Conservation (phyloP, 2,329 filamentous ascomycete genomes). For the Fonsecaea pedrosoi region DNA sequence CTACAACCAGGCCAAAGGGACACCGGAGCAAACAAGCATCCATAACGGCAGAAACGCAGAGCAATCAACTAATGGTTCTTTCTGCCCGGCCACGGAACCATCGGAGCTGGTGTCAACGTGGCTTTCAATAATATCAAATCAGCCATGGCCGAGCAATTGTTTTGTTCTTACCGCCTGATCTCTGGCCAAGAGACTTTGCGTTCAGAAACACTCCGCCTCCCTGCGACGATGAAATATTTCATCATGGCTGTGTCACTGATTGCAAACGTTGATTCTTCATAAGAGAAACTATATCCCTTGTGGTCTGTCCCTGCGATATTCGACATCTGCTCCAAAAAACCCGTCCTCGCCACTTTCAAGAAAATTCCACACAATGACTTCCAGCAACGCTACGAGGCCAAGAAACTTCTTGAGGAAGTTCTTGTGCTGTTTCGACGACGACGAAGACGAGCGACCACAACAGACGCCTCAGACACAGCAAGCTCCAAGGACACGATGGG, state of each 20-base stretch:
- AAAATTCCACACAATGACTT: not conserved
- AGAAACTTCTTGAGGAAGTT: constrained; percentile 11
- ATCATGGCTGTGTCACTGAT: constrained; percentile 6
- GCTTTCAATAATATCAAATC: constrained; percentile 5
- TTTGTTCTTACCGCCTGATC: not conserved
- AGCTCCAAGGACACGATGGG: constrained; percentile 16
- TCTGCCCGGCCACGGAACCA: not conserved
- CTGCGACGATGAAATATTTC: not conserved
- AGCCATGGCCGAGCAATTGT: not conserved
- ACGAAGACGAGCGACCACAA: constrained; percentile 9
- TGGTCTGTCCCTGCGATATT: not conserved
- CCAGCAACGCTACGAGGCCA: not conserved
- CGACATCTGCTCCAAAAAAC: not conserved
- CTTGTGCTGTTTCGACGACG: constrained; percentile 17
- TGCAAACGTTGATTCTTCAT: not conserved
- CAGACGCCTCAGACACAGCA: constrained; percentile 10
- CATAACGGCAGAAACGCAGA: not conserved
- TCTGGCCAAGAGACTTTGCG: not conserved
- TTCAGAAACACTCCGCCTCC: not conserved
- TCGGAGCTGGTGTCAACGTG: not conserved
- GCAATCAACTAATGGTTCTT: too few species aligned
- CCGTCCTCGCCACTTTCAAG: not conserved
- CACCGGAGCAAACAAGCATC: not conserved
- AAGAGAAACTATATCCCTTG: not conserved
- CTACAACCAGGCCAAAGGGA: not conserved